A percentile compares a stretch with the other conserved stretches of the same genome.
These are phyloP conservation scores for Leptodontidium sp. DNA, from an alignment of 2,329 filamentous ascomycete genomes.

Conservation along the genomic window DNA sequence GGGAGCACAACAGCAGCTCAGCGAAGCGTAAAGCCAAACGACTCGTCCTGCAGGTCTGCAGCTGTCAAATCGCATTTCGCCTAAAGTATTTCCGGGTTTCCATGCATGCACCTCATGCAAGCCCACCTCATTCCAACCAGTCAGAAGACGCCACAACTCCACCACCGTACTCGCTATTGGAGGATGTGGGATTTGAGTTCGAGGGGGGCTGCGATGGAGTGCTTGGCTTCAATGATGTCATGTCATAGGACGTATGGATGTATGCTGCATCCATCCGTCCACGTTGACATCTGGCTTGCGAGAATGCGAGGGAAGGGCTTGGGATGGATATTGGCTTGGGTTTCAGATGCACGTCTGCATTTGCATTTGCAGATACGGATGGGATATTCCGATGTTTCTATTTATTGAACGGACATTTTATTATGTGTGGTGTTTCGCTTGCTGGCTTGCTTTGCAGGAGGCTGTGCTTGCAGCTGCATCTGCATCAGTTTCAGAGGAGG, in stretches of 20 bases:
- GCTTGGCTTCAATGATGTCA: constrained; percentile 20
- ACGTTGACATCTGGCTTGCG: neutral
- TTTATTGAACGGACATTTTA: constrained; percentile 8
- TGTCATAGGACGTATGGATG: neutral
- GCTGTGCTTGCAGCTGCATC: constrained; percentile 12
- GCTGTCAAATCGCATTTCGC: constrained; percentile 1
- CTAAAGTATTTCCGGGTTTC: neutral
- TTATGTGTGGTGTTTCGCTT: no score
- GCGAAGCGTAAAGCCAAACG: neutral
- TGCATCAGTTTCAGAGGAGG: neutral
- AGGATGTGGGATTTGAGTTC: no score
- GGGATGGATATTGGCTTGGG: neutral
- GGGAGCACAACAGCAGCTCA: neutral
- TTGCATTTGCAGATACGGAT: constrained; percentile 8
- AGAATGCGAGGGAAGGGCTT: neutral
- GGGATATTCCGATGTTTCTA: neutral
- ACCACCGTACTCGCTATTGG: neutral
- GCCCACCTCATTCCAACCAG: constrained; percentile 1
- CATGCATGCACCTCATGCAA: neutral
- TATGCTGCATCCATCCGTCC: neutral
- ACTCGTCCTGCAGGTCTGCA: neutral
- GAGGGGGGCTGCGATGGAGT: neutral
- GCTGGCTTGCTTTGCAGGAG: neutral
- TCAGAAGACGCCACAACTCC: constrained; percentile 14
- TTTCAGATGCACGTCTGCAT: neutral